These are phyloP conservation scores for Lactarius trivialis DNA, from an alignment of 768 basidiomycete species.

Conservation along the genomic window DNA sequence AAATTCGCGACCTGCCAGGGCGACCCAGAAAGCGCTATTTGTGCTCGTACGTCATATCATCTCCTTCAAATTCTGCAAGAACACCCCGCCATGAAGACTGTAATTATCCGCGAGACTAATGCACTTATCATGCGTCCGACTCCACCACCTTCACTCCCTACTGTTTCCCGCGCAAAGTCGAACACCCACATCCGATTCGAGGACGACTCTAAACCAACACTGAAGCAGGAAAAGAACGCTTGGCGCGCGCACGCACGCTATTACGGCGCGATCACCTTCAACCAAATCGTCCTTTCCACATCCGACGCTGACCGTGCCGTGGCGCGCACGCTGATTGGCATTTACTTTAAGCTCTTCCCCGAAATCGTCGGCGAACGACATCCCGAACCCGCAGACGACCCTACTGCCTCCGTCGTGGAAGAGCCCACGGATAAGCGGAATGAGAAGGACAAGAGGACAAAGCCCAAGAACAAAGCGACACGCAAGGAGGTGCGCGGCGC, in stretches of 20 bases:
- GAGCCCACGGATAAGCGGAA: slow-evolving; percentile 28
- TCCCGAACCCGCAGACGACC: slow-evolving; percentile 35
- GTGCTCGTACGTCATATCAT: slow-evolving; percentile 86
- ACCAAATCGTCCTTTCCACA: slow-evolving; percentile 73
- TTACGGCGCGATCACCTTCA: slow-evolving; percentile 90
- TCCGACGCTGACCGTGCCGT: slow-evolving; percentile 61
- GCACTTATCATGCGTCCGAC: slow-evolving; percentile 65
- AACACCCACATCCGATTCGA: slow-evolving; percentile 50
- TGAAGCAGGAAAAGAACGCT: slow-evolving; percentile 34
- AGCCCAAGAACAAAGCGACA: slow-evolving; percentile 30
- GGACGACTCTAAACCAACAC: slow-evolving; percentile 28
- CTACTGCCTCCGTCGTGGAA: slow-evolving; percentile 34
- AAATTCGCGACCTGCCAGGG: slow-evolving; percentile 44
- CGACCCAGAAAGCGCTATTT: slow-evolving; percentile 80
- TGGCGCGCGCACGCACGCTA: slow-evolving; percentile 75
- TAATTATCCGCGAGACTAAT: slow-evolving; percentile 83
- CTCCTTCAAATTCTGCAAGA: slow-evolving; percentile 82
- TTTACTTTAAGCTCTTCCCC: slow-evolving; percentile 93
- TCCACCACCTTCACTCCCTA: slow-evolving; percentile 28
- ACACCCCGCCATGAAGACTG: slow-evolving; percentile 88
- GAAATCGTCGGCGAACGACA: slow-evolving; percentile 69
- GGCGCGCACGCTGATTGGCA: slow-evolving; percentile 71
- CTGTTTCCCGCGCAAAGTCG: slow-evolving; percentile 14
- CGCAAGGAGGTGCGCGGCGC: slow-evolving; percentile 45
- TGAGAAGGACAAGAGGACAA: slow-evolving; percentile 24